A percentile compares a stretch with the other conserved stretches of the same genome.
Conservation (phyloP, 2,329 filamentous ascomycete genomes). For the Neofusicoccum umdonicola region DNA sequence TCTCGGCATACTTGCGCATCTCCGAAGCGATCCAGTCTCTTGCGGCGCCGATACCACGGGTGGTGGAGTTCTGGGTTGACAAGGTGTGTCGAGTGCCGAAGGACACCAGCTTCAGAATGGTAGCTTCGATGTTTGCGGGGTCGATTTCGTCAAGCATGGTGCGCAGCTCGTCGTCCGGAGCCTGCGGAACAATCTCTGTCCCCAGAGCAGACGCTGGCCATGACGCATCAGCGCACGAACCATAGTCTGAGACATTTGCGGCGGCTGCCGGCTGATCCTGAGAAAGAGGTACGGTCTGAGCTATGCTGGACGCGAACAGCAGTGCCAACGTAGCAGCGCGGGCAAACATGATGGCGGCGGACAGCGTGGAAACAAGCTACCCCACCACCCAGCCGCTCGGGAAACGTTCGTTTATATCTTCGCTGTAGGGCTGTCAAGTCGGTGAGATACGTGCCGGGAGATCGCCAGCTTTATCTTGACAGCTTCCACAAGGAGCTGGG, state of each 20-base stretch:
- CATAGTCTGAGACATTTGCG: constrained; percentile 32
- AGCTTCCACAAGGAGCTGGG: constrained; percentile 10
- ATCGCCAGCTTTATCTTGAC: constrained; percentile 19
- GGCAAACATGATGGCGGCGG: background rate
- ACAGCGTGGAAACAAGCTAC: background rate
- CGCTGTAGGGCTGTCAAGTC: background rate
- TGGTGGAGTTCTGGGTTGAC: constrained; percentile 51
- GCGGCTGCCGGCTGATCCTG: constrained; percentile 25
- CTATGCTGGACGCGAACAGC: background rate
- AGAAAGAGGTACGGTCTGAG: background rate
- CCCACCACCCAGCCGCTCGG: background rate
- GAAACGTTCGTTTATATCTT: background rate
- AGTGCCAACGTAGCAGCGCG: background rate
- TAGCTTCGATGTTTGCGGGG: constrained; percentile 48
- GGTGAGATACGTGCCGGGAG: constrained; percentile 18
- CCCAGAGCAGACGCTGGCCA: constrained; percentile 45
- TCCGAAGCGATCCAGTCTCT: constrained; percentile 56
- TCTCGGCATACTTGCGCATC: constrained; percentile 48
- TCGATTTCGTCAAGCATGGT: constrained; percentile 41
- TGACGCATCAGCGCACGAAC: constrained; percentile 33
- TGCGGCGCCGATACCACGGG: constrained; percentile 56
- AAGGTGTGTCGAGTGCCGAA: constrained; percentile 60
- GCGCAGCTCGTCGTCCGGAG: constrained; percentile 40
- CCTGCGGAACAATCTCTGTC: constrained; percentile 39
- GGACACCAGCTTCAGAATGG: constrained; percentile 53